phyloP scores from a whole-genome alignment of 2,329 filamentous ascomycete genomes.

The Neofusicoccum laricinum region DNA sequence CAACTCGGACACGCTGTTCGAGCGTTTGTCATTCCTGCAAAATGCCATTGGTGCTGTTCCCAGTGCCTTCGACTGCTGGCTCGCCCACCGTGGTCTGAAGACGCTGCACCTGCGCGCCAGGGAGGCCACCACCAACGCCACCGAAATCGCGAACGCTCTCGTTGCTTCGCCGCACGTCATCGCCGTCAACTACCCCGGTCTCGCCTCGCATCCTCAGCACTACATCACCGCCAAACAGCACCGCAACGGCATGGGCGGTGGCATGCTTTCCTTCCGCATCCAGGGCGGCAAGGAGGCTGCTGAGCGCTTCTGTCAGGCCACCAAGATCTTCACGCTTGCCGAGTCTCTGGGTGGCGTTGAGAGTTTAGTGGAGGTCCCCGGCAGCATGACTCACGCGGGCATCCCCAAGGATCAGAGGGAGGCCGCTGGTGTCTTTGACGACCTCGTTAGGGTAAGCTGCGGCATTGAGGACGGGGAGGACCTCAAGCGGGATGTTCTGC shows the following conservation, averaged over 20 bases:
- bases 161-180: constrained; percentile 79
- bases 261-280: constrained; percentile 97
- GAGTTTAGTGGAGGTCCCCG: constrained; percentile 85
- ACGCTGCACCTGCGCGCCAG: constrained; percentile 90
- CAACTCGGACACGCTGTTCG: constrained; percentile 77
- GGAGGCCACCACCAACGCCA: constrained; percentile 80
- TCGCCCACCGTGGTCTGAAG: constrained; percentile 94
- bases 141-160: constrained; percentile 70
- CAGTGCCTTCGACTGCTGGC: constrained; percentile 94
- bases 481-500: constrained; percentile 74
- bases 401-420: constrained; percentile 90
- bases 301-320: constrained; percentile 86
- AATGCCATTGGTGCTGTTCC: constrained; percentile 97
- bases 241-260: constrained; percentile 88
- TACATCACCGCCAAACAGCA: constrained; percentile 86
- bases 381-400: constrained; percentile 94
- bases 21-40: constrained; percentile 83
- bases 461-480: constrained; percentile 90
- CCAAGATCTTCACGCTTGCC: constrained; percentile 86
- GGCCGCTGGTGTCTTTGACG: constrained; percentile 89
- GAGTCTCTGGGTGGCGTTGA: constrained; percentile 92
- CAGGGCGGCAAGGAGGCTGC: constrained; percentile 81
- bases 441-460: constrained; percentile 88
- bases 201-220: constrained; percentile 82
- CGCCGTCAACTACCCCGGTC: constrained; percentile 91